Percentiles rank a stretch among this genome's conserved stretches.
Conservation (phyloP, 805 yeast genomes). For the Candida vartiovaarae region DNA sequence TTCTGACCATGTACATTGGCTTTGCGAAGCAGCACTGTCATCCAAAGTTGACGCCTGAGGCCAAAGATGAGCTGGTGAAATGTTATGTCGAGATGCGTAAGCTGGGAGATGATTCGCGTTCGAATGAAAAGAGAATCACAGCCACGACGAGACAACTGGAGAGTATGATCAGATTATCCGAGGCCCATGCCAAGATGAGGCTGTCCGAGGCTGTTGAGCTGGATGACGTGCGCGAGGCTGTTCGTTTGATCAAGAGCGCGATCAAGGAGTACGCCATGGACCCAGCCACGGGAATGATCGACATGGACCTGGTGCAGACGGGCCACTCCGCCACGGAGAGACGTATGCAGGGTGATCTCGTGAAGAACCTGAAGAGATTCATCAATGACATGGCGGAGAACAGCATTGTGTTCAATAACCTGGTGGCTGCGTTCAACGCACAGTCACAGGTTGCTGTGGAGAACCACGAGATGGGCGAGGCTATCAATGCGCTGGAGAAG, state of each 20-base stretch:
- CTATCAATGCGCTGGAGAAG: conserved; percentile 56
- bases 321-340: conserved; percentile 89
- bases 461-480: conserved; percentile 61
- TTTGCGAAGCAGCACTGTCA: conserved; percentile 80
- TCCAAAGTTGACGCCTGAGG: conserved; percentile 86
- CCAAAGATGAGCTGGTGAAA: conserved; percentile 79
- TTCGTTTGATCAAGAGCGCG: conserved; percentile 85
- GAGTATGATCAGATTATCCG: conserved; percentile 85
- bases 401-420: conserved; percentile 49
- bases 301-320: conserved; percentile 95
- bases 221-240: conserved; percentile 87
- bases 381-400: conserved; percentile 41
- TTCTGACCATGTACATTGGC: conserved; percentile 85
- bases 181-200: conserved; percentile 97
- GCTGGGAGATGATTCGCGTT: conserved; percentile 79
- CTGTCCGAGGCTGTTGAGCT: conserved; percentile 63
- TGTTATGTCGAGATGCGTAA: conserved; percentile 77
- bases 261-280: conserved; percentile 98
- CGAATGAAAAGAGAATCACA: conserved; percentile 81
- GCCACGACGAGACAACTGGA: conserved; percentile 93
- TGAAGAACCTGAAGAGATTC: conserved; percentile 49
- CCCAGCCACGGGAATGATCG: conserved; percentile 93
- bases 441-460: conserved; percentile 59
- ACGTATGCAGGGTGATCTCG: conserved; percentile 64
- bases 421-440: conserved; percentile 59